Percentiles rank a stretch among this genome's conserved stretches.
These are phyloP conservation scores for Cutaneotrichosporon cyanovorans DNA, from an alignment of 1,284 basidiomycete genomes.

Conservation along the genomic window DNA sequence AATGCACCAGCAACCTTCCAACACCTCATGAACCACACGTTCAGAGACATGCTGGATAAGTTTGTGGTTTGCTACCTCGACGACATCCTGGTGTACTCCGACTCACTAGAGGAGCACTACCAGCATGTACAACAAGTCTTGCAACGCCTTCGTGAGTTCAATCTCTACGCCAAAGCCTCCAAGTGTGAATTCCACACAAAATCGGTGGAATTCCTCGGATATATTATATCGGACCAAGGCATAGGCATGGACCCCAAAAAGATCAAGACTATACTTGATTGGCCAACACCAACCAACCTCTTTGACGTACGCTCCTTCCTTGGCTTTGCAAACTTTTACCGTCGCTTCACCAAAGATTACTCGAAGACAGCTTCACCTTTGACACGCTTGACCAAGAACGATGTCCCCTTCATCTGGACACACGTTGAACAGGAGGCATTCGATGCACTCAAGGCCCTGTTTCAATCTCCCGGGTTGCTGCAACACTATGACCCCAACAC, in stretches of 20 bases:
- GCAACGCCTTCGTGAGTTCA: constrained; percentile 30
- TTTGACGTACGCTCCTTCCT: constrained; percentile 42
- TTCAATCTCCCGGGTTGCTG: background rate
- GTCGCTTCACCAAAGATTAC: constrained; percentile 44
- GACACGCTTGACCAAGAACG: constrained; percentile 16
- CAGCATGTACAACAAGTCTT: constrained; percentile 40
- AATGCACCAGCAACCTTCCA: constrained; percentile 46
- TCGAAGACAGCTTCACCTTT: constrained; percentile 38
- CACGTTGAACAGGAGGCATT: background rate
- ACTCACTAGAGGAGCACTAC: constrained; percentile 42
- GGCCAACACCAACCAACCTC: constrained; percentile 43
- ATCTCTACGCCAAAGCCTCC: constrained; percentile 42
- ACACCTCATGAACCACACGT: constrained; percentile 30
- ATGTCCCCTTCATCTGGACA: constrained; percentile 16
- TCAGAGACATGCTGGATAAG: constrained; percentile 28
- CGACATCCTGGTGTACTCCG: constrained; percentile 47
- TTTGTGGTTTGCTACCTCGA: constrained; percentile 41
- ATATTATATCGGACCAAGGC: constrained; percentile 5
- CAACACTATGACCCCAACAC: constrained; percentile 2
- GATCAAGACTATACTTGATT: constrained; percentile 36
- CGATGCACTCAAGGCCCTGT: background rate
- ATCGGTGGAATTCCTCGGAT: constrained; percentile 25
- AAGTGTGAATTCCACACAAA: constrained; percentile 46
- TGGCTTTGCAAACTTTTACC: constrained; percentile 46
- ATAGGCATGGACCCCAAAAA: constrained; percentile 42